Base-by-base conservation (phyloP, 371 early-diverging fungal genomes). In the Blakeslea trispora region DNA sequence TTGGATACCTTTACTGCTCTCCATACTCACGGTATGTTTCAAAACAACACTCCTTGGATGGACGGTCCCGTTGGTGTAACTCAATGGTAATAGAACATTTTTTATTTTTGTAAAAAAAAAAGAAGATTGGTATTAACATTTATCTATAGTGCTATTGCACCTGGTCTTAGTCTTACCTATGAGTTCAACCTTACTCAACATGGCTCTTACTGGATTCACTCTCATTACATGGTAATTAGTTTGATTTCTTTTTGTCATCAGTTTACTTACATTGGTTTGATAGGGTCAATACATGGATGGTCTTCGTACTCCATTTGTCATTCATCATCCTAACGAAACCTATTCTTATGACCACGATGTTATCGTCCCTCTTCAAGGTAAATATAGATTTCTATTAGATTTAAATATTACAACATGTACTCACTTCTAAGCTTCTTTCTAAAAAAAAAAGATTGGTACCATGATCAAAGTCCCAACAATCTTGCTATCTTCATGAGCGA, bases 251-350 rank as follows among this genome's bases (percentile, higher is more conserved):
- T 8, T 18, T 53, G 13, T 32, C 13, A 7, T 28, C 28, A 28
- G 7, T 15, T 43, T 14, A 8, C 17, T n/a, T 22, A 21, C 42
- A 4, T 42, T 15, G 44, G 8, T n/a, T 39, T 40, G 13, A 22
- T 53, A 75, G 49, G 85, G 81, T 49, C 90, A 92, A 63, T 92
- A 92, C 63, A 81, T 89, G 47, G 93, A 95, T 56, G 94, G 94
- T 43, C 74, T 93, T 14, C 83, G 88, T 49, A 81, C 84, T 6
- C 84, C 94, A 1, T 62, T 94, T 23, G 75, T 93, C 50, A 70
- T 94, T 51, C 81, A 87, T 56, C 80, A 82, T 50, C 73, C 75
- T 6, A 63, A 47, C 9, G 89, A 90, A 57, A 67, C 83, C 13
- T 85, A 86, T 62, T 61, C 68, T 5, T 91, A 91, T 62, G 90